Evolutionary conservation across 2,329 filamentous ascomycete species (phyloP).

Genomic region (Ascocoryne sarcoides): DNA sequence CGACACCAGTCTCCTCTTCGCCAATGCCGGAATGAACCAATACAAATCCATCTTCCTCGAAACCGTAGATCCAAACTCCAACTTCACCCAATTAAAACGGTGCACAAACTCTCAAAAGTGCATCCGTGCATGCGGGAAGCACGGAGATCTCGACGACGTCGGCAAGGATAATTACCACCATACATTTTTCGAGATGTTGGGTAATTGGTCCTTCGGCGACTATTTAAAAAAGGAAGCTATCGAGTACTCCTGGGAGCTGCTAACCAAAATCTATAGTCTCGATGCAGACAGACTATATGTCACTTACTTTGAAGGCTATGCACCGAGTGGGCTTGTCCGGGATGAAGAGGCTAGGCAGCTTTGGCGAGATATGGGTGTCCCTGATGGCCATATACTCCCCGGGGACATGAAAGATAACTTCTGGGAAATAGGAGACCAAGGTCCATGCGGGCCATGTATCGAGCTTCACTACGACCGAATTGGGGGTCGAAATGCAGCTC

Average conservation of each 20-base stretch:
- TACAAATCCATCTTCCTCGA: slow-evolving; percentile 97
- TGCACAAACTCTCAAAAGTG: too few relatives aligned
- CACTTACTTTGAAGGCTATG: slow-evolving; percentile 90
- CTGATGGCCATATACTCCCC: slow-evolving; percentile 85
- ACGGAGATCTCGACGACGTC: slow-evolving; percentile 98
- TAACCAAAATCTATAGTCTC: slow-evolving; percentile 85
- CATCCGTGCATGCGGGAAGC: too few relatives aligned
- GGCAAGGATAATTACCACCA: slow-evolving; percentile 99
- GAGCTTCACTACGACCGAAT: slow-evolving; percentile 96
- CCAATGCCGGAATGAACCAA: slow-evolving; percentile 99
- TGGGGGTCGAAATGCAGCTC: slow-evolving; percentile 80
- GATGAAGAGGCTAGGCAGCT: slow-evolving; percentile 86
- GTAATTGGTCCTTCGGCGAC: slow-evolving; percentile 98
- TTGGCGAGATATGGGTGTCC: slow-evolving; percentile 78
- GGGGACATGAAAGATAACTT: slow-evolving; percentile 99
- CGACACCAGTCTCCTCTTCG: slow-evolving; percentile 92
- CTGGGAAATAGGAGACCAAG: slow-evolving; percentile 99
- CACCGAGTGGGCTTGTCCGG: slow-evolving; percentile 68
- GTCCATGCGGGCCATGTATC: slow-evolving; percentile 92
- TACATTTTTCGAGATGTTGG: slow-evolving; percentile 99
- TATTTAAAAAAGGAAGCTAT: slow-evolving; percentile 98
- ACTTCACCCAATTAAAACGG: not conserved
- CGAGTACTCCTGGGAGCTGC: slow-evolving; percentile 82
- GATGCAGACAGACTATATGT: slow-evolving; percentile 81
- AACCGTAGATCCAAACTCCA: slow-evolving; percentile 48